Evolutionary conservation across 148 eudicot species (phyloP), one percentile per base, ranked within the genome.

Genomic region (Fagopyrum homotropicum): DNA sequence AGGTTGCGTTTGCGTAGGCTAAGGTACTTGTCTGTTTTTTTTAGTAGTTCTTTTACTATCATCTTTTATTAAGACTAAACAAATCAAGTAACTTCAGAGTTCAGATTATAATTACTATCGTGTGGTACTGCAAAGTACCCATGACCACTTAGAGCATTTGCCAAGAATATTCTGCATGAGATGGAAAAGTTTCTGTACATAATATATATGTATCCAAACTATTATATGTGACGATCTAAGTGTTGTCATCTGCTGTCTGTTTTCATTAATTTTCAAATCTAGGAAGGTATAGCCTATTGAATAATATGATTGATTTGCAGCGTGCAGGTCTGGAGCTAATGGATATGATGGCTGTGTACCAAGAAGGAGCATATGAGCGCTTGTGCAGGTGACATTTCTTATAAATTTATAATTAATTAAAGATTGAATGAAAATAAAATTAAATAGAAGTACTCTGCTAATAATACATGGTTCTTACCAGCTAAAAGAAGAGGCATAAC

Each of bases 261-360:
- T 55, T 16, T 55, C 2, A 22, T 7, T 59, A 35, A 11, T 22
- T 22, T 59, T 59, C 35, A 59, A 19, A 59, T 19, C 40, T 59
- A 17, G 17, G 30, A 17, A 57, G 22, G 19, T 4, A 6, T 5
- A 29, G 44, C 12, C 44, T 30, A 17, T 11, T 66, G 46, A 43
- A 66, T 16, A 40, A 66, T 66, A 40, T 14, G 19, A 66, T 66
- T 66, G 9, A 43, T 66, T 66, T 66, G 81, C 97, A 93, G 98
- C 93, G 98, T 80, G 97, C 98, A 82, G 98, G 98, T 80, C 74
- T 93, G 87, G 98, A 93, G 83, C 85, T 93, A 81, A 95, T 95
- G 98, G 98, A 95, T 80, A 92, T 95, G 97, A 95, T 95, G 98
- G 98, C 98, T 74, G 93, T 92, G 79, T 89, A 95, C 82, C 98